Evolutionary conservation across 1,139 yeast species (phyloP), one percentile per base, ranked within the genome.

Genomic region (Yamadazyma spencermartinsiae): DNA sequence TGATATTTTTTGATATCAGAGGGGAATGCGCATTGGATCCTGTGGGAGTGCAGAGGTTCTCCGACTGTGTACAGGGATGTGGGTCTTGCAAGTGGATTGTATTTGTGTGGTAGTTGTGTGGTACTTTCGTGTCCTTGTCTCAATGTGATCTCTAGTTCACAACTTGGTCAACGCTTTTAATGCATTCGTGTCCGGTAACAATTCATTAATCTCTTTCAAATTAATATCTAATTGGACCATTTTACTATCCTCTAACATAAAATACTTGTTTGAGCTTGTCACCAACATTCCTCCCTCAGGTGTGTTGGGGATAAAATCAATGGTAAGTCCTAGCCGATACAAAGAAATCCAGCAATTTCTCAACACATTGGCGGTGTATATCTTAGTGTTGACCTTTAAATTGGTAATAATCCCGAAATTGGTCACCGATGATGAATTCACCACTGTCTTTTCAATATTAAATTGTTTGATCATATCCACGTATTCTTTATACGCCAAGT

Each of bases 401-500:
- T 54, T 63, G 25, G 57, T 58, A 14, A 67, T 66, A 9, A 69
- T 56, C 6, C 61, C 56, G 2, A 72, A 56, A 9, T 73, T 64
- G 11, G 68, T 63, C 17, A 74, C 40, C 1, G 60, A 50, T 0
- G 64, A 47, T 1, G 66, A 56, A 6, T 60, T 62, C 18, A 72
- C 71, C 16, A 65, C 51, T 1, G 49, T 35, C 23, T 38, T 42
- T 10, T 48, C 45, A 3, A 41, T 12, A 43, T 79, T 75, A 43
- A 72, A 61, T 1, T 58, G 52, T 41, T 75, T 74, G 33, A 81
- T 69, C 71, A 81, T 72, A 1, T 63, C 65, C n/a, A 60, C 56
- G 57, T 88, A 92, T 58, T 92, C 98, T 29, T 80, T 80, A 56
- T 82, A 85, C 0, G 84, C 86, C 45, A 88, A 67, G 48, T 84